Conservation (phyloP, 1,139 yeast species). For the Nakaseomyces kungkrabaensis region DNA sequence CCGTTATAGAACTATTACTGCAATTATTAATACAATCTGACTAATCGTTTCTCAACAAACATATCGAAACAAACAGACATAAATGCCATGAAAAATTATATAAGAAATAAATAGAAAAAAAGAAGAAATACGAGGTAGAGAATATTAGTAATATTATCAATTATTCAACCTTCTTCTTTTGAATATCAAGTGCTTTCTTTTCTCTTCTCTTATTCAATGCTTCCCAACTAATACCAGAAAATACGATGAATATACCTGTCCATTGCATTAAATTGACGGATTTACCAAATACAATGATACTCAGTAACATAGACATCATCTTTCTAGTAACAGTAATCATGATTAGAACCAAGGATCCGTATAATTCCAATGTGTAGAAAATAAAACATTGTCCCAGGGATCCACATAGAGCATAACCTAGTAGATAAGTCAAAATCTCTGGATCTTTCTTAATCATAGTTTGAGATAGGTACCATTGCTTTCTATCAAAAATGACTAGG, state of each 20-base stretch:
- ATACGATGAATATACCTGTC: slow-evolving; percentile 69
- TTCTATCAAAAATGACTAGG: slow-evolving; percentile 22
- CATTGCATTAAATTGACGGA: slow-evolving; percentile 54
- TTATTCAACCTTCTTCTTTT: neutral
- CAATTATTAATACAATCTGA: neutral
- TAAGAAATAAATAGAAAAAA: neutral
- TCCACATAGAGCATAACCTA: slow-evolving; percentile 68
- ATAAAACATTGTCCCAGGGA: slow-evolving; percentile 89
- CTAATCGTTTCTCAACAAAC: too few species aligned
- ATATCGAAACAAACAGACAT: too few species aligned
- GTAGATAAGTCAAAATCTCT: slow-evolving; percentile 46
- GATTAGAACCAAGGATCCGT: slow-evolving; percentile 74
- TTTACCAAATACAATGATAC: slow-evolving; percentile 82
- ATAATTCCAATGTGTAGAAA: slow-evolving; percentile 70
- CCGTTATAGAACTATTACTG: neutral
- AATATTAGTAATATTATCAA: neutral
- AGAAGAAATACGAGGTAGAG: neutral
- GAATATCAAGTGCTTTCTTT: neutral
- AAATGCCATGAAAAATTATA: neutral
- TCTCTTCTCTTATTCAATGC: slow-evolving; percentile 38
- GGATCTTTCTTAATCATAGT: slow-evolving; percentile 35
- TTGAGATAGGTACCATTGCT: slow-evolving; percentile 15
- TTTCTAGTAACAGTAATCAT: slow-evolving; percentile 94
- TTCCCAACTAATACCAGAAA: slow-evolving; percentile 70
- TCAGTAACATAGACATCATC: slow-evolving; percentile 87